Conservation (phyloP, 2,329 filamentous ascomycete genomes). For the Aspergillus oerlinghausenensis region DNA sequence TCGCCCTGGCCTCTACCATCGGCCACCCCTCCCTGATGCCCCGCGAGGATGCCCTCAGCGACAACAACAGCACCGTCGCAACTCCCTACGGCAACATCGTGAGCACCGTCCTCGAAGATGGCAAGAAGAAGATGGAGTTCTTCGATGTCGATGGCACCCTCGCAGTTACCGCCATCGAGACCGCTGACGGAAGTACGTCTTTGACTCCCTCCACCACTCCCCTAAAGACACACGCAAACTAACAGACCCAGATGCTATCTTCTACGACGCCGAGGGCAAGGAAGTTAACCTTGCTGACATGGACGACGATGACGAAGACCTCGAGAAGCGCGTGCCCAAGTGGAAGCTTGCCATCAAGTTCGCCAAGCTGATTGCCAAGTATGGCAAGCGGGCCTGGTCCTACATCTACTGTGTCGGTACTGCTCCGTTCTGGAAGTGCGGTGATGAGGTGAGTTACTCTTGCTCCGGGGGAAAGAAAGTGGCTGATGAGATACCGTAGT, state of each 20-base stretch:
- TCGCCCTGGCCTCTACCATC: not conserved
- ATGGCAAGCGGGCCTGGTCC: not conserved
- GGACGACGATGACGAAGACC: not conserved
- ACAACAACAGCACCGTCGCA: not conserved
- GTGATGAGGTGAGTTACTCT: not conserved
- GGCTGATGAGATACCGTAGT: not conserved
- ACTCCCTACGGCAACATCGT: not conserved
- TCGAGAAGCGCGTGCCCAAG: not conserved
- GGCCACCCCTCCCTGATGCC: not conserved
- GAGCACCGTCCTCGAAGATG: not conserved
- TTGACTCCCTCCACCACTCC: too few relatives aligned
- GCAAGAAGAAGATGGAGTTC: slow-evolving; percentile 2
- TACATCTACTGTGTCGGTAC: slow-evolving; percentile 1
- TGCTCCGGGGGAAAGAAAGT: not conserved
- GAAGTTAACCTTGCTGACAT: not conserved
- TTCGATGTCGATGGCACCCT: not conserved
- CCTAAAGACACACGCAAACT: not conserved
- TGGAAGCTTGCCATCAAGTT: not conserved
- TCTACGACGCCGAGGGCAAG: slow-evolving; percentile 2
- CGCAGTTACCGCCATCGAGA: not conserved
- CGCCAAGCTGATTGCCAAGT: slow-evolving; percentile 2
- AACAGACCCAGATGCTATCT: not conserved
- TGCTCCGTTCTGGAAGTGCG: slow-evolving; percentile 2
- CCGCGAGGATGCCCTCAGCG: not conserved
- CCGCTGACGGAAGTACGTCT: not conserved